Percentiles rank a stretch among this genome's conserved stretches.
Conservation (phyloP, 139 green algal species). For the Chlorella sp. region DNA sequence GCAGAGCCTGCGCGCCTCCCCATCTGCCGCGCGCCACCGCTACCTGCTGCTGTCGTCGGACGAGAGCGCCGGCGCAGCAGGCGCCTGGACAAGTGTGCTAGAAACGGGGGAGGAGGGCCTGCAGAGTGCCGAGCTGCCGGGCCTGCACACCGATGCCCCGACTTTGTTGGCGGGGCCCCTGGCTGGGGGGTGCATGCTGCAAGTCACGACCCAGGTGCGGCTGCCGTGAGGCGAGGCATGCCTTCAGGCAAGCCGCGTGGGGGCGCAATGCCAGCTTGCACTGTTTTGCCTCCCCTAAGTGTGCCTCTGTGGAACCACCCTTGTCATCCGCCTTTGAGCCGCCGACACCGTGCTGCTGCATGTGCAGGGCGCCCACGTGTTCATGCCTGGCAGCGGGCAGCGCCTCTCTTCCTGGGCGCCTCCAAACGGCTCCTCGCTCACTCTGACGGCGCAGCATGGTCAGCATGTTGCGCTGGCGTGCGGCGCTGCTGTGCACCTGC, state of each 20-base stretch:
- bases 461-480: constrained; percentile 10
- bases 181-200: constrained; percentile 8
- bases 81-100: neutral
- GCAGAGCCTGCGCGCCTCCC: neutral
- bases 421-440: neutral
- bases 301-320: no score
- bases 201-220: constrained; percentile 29
- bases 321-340: no score
- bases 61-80: neutral
- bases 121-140: neutral
- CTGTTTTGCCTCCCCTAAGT: neutral
- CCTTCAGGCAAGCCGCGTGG: neutral
- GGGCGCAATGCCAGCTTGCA: neutral
- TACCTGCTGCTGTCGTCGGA: constrained; percentile 34
- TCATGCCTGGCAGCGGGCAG: neutral
- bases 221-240: no score
- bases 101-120: neutral
- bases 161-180: constrained; percentile 14
- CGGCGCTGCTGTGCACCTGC: neutral
- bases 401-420: neutral
- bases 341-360: neutral
- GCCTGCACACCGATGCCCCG: neutral
- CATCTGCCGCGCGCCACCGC: neutral
- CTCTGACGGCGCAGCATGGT: neutral
- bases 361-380: neutral